These are phyloP conservation scores for Davidsoniella australis DNA, from an alignment of 2,329 filamentous ascomycete species.

Conservation along the genomic window DNA sequence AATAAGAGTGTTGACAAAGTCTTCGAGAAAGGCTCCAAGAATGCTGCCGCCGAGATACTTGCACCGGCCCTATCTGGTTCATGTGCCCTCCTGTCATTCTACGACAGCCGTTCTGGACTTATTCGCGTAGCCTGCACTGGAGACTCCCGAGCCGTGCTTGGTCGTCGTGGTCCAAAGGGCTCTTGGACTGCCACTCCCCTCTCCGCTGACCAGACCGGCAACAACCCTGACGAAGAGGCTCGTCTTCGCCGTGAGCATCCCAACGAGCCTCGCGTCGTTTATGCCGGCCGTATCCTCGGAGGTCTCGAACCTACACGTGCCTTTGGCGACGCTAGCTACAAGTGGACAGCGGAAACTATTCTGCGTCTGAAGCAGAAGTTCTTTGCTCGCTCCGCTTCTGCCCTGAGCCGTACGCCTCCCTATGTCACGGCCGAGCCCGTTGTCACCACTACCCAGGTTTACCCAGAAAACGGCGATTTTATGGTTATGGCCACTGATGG, in stretches of 20 bases:
- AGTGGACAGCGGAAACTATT: constrained; percentile 79
- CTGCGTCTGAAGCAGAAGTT: constrained; percentile 68
- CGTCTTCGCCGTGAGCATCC: constrained; percentile 77
- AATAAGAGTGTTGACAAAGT: constrained; percentile 86
- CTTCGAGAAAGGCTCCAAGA: constrained; percentile 72
- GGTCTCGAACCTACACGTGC: constrained; percentile 84
- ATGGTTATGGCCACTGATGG: constrained; percentile 93
- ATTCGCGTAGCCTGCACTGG: constrained; percentile 90
- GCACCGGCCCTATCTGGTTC: constrained; percentile 93
- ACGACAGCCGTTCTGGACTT: constrained; percentile 73
- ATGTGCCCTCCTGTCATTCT: constrained; percentile 89
- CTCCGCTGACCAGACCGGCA: constrained; percentile 86
- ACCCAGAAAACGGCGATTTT: constrained; percentile 83
- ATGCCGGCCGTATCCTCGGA: constrained; percentile 79
- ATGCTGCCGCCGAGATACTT: constrained; percentile 78
- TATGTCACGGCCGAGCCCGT: constrained; percentile 96
- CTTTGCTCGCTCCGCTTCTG: constrained; percentile 66
- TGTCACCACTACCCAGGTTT: constrained; percentile 80
- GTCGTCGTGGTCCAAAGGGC: constrained; percentile 56
- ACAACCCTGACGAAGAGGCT: constrained; percentile 66
- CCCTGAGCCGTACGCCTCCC: constrained; percentile 72
- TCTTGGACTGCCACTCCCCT: constrained; percentile 88
- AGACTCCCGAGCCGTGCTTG: constrained; percentile 87
- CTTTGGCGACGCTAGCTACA: constrained; percentile 93
- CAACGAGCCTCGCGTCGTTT: constrained; percentile 70